Conservation (phyloP, 164 flowering plant genomes). For the Magnolia sinica region DNA sequence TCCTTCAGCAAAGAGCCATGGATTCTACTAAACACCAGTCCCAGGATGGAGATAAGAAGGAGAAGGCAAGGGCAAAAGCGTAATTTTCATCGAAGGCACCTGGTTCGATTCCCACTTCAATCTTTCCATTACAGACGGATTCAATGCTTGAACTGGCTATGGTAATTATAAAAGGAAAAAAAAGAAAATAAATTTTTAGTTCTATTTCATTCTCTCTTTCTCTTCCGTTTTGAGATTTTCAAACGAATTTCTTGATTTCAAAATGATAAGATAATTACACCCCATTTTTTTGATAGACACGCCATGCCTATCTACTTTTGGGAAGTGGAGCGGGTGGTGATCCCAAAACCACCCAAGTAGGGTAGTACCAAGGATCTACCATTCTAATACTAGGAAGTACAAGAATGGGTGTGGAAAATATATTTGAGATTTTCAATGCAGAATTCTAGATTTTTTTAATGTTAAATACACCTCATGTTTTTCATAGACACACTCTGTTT, state of each 20-base stretch:
- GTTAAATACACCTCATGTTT: not conserved
- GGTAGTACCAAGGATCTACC: too few species aligned
- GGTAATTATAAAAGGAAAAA: constrained; percentile 30
- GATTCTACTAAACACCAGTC: constrained; percentile 42
- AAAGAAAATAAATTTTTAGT: too few species aligned
- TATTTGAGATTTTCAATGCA: not conserved
- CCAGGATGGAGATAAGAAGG: constrained; percentile 44
- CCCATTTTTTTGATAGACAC: not conserved
- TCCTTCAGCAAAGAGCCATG: constrained; percentile 1
- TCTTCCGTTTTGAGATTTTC: not conserved
- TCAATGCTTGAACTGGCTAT: constrained; percentile 65
- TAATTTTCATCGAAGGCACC: constrained; percentile 64
- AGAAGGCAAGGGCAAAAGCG: not conserved
- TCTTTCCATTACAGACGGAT: constrained; percentile 69
- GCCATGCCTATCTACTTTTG: not conserved
- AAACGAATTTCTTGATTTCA: not conserved
- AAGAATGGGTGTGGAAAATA: too few species aligned
- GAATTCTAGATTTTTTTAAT: not conserved
- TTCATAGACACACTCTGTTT: not conserved
- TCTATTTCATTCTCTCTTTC: not conserved
- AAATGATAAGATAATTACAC: not conserved
- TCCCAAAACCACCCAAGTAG: too few species aligned
- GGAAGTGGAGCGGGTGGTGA: not conserved
- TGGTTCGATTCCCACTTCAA: constrained; percentile 63
- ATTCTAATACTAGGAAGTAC: too few species aligned